phyloP scores from a whole-genome alignment of 73 alveolate species.

The Urostyla sp. region DNA sequence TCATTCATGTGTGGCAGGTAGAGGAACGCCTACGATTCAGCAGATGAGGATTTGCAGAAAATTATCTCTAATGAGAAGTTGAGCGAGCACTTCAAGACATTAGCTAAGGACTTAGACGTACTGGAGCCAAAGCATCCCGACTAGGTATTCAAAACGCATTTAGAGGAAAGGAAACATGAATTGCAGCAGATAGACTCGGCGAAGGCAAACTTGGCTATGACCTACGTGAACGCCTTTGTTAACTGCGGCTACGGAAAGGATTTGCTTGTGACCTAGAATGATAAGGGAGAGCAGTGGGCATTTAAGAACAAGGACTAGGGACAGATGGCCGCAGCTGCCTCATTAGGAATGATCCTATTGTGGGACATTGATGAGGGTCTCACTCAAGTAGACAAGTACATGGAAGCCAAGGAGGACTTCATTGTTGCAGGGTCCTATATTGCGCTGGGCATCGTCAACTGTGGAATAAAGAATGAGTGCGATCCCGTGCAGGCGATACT shows the following conservation, averaged over 20 bases:
- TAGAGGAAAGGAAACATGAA: slow-evolving; percentile 89
- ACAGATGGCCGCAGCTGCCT: slow-evolving; percentile 87
- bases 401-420: slow-evolving; percentile 75
- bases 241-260: slow-evolving; percentile 99
- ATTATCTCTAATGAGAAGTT: slow-evolving; percentile 91
- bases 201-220: slow-evolving; percentile 91
- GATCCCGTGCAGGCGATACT: slow-evolving; percentile 92
- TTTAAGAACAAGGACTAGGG: slow-evolving; percentile 91
- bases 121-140: slow-evolving; percentile 99
- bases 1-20: slow-evolving; percentile 94
- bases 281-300: slow-evolving; percentile 87
- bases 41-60: slow-evolving; percentile 81
- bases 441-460: slow-evolving; percentile 90
- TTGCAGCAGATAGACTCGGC: slow-evolving; percentile 77
- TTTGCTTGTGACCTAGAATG: slow-evolving; percentile 75
- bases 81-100: slow-evolving; percentile 81
- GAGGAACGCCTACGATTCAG: slow-evolving; percentile 80
- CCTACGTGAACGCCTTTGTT: slow-evolving; percentile 97
- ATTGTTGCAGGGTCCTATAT: slow-evolving; percentile 91
- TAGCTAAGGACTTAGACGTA: slow-evolving; percentile 97
- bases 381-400: slow-evolving; percentile 89
- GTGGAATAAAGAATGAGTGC: slow-evolving; percentile 91
- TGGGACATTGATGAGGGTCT: slow-evolving; percentile 98
- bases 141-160: slow-evolving; percentile 96
- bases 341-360: slow-evolving; percentile 77